These are phyloP conservation scores for Vanrija sp. DNA, from an alignment of 1,284 basidiomycete species.

Conservation along the genomic window DNA sequence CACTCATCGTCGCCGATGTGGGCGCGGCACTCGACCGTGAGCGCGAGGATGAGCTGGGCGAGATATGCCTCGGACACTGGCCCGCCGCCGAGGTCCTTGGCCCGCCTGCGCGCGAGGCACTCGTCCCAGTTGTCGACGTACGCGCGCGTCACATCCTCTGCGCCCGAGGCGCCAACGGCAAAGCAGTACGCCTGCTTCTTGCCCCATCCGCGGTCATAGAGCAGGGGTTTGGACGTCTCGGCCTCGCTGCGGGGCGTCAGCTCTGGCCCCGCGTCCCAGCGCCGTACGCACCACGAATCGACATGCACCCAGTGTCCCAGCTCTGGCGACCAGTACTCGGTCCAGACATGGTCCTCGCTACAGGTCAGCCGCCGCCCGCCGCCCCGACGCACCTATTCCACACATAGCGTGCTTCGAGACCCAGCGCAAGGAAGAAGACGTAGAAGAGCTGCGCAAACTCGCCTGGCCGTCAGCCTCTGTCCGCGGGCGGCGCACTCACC, in stretches of 20 bases:
- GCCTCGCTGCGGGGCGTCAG: conserved; percentile 41
- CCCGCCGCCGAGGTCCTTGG: conserved; percentile 16
- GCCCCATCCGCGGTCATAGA: conserved; percentile 53
- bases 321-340: conserved; percentile 45
- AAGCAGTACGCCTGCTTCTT: conserved; percentile 52
- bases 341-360: conserved; percentile 55
- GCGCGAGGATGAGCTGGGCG: conserved; percentile 23
- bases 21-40: conserved; percentile 19
- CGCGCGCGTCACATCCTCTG: conserved; percentile 50
- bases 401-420: conserved; percentile 49
- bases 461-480: conserved; percentile 12
- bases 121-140: conserved; percentile 47
- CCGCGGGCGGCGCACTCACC: conserved; percentile 29
- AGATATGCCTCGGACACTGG: conserved; percentile 37
- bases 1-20: conserved; percentile 14
- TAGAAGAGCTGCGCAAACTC: conserved; percentile 54
- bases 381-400: conserved; percentile 34
- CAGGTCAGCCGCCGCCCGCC: conserved; percentile 2
- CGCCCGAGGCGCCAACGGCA: conserved; percentile 49
- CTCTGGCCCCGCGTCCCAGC: background rate
- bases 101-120: conserved; percentile 18
- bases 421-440: conserved; percentile 48
- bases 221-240: conserved; percentile 46
- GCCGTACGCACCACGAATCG: conserved; percentile 43
- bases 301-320: conserved; percentile 51